Percentiles rank a stretch among this genome's conserved stretches.
phyloP scores from a whole-genome alignment of 441 rosid species.

The Hura crepitans region DNA sequence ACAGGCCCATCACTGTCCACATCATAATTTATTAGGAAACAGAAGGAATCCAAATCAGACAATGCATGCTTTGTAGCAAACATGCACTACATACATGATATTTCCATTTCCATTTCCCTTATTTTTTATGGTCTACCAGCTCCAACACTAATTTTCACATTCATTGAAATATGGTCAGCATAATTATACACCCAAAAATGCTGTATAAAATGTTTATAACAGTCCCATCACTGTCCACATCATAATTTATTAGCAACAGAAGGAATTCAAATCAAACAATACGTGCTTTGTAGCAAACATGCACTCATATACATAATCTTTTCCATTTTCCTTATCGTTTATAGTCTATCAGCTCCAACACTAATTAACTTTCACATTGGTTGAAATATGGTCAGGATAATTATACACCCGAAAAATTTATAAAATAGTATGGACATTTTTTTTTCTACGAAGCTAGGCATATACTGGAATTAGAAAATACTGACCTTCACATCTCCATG shows the following conservation, averaged over 20 bases:
- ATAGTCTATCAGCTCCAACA: neutral
- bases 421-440: neutral
- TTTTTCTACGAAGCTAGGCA: neutral
- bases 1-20: no score
- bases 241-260: no score
- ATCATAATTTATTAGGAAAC: no score
- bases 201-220: no score
- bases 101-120: no score
- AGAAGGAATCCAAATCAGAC: no score
- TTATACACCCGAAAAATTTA: neutral
- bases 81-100: no score
- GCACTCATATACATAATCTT: no score
- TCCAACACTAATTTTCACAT: neutral
- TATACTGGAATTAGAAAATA: neutral
- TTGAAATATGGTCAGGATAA: neutral
- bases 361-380: neutral
- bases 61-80: no score
- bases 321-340: neutral
- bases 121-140: neutral
- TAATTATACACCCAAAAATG: neutral
- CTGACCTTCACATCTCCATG: constrained; percentile 85
- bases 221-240: no score
- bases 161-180: neutral
- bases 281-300: no score
- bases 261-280: no score